Evolutionary conservation across 768 basidiomycete genomes (phyloP).

Genomic region (Vishniacozyma victoriae): DNA sequence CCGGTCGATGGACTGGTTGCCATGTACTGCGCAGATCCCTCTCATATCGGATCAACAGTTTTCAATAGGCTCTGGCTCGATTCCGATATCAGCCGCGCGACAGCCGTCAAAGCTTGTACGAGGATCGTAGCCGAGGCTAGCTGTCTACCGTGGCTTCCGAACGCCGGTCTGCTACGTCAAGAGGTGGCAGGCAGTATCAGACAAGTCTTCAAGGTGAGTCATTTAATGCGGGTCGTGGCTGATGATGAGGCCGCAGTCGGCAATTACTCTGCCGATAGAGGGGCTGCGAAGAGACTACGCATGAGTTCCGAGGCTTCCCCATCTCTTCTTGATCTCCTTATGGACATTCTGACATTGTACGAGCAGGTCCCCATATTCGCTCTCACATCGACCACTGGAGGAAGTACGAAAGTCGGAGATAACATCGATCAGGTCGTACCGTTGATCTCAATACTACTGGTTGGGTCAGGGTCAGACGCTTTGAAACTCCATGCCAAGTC

Average conservation of each 20-base stretch:
- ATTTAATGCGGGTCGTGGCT: no score
- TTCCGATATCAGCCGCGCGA: constrained; percentile 71
- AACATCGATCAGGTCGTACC: not conserved
- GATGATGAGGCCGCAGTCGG: no score
- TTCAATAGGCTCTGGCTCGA: constrained; percentile 66
- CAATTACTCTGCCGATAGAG: no score
- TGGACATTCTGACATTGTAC: constrained; percentile 21
- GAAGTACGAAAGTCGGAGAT: not conserved
- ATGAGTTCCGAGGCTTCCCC: constrained; percentile 7
- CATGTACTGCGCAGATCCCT: constrained; percentile 64
- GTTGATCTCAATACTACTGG: no score
- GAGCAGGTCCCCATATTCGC: constrained; percentile 18
- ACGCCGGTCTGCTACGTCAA: constrained; percentile 2
- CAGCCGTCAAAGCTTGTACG: constrained; percentile 66
- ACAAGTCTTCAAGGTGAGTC: constrained; percentile 24
- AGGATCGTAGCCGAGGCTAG: constrained; percentile 63
- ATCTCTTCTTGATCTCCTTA: constrained; percentile 11
- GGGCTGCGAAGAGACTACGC: constrained; percentile 1
- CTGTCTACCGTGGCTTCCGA: constrained; percentile 22
- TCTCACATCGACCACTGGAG: constrained; percentile 6
- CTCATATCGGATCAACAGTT: constrained; percentile 58
- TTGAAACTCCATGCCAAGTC: no score
- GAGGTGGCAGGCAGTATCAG: constrained; percentile 9
- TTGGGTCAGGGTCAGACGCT: no score
- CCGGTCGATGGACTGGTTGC: constrained; percentile 69